Base-by-base conservation (phyloP, 495 filamentous ascomycete species). In the Amniculicola lignicola region DNA sequence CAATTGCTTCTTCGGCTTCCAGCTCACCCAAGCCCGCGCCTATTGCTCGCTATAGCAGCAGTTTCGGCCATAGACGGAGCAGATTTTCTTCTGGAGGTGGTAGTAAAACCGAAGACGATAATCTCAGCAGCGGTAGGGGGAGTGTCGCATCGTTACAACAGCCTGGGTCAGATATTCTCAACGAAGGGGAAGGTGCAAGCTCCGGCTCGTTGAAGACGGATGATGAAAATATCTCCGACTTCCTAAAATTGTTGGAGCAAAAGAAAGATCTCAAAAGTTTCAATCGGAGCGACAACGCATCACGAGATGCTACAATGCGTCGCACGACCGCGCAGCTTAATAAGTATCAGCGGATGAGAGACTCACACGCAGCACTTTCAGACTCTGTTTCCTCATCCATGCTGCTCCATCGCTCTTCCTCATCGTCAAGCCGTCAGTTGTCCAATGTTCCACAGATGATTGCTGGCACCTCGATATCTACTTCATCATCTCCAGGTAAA, bases 221-320 rank as follows among this genome's bases (percentile, higher is more conserved):
- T 62, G 89, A 95, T 65, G 90, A 94, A 56, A 87, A 91, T 42
- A 93, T 96, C 25, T 89, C 88, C 0, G 90, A 95, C 28, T 98
- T 96, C 64, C 68, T 97, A 46, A 93, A 91, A 57, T 76, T 87
- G 66, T 78, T 96, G 1, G 90, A 96, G 60, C 79, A 79, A 52
- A 83, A 84, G 62, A 93, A 88, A 65, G 88, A 88, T 49, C 69
- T 94, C 12, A 78, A 85, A 62, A 89, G 83, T 61, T 84, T 89
- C 57, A 79, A 81, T 39, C 69, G 73, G 15, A 72, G 68, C 28
- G 72, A 70, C 25, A 72, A 79, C 35, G 75, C 76, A 37, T 75
- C 78, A 18, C 72, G 79, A 24, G 82, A 89, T 44, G 73, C 78
- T 63, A 66, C 80, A 61, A 68, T 77, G 18, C 81, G 79, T 36